Evolutionary conservation across 2,329 filamentous ascomycete species (phyloP).

Genomic region (Hymenoscyphus repandus): DNA sequence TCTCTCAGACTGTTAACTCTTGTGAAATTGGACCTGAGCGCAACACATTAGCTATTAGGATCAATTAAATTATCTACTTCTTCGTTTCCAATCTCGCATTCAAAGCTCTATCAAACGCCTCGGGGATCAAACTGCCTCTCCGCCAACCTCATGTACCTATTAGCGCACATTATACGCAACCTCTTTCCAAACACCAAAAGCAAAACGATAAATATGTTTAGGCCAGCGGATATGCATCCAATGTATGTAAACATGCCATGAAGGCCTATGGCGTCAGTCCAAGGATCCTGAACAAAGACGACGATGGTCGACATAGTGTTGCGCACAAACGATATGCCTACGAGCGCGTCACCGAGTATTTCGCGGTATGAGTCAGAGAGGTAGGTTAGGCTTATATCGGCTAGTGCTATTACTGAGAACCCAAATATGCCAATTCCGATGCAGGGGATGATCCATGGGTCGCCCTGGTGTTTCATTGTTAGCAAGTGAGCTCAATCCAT

Average conservation of each 20-base stretch:
- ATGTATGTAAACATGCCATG: constrained; percentile 34
- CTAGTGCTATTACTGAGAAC: constrained; percentile 1
- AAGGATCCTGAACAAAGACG: constrained; percentile 40
- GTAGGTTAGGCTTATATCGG: constrained; percentile 9
- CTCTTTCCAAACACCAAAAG: too few relatives aligned
- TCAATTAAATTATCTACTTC: too few relatives aligned
- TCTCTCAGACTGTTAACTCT: too few relatives aligned
- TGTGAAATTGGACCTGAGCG: too few relatives aligned
- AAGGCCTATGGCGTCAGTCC: constrained; percentile 26
- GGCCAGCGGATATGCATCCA: too few relatives aligned
- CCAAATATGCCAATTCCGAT: constrained; percentile 9
- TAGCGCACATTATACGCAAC: too few relatives aligned
- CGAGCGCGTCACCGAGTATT: constrained; percentile 43
- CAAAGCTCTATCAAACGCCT: too few relatives aligned
- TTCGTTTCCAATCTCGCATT: too few relatives aligned
- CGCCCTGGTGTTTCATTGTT: background rate
- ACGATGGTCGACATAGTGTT: constrained; percentile 40
- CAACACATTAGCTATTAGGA: too few relatives aligned
- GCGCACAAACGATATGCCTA: constrained; percentile 40
- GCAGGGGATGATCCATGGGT: constrained; percentile 10
- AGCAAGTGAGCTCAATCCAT: background rate
- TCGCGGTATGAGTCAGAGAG: constrained; percentile 9
- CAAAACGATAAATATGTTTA: too few relatives aligned
- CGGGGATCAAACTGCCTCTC: too few relatives aligned
- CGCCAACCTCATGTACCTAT: too few relatives aligned